Conservation (phyloP, 441 rosid species). For the Mallotus japonicus region DNA sequence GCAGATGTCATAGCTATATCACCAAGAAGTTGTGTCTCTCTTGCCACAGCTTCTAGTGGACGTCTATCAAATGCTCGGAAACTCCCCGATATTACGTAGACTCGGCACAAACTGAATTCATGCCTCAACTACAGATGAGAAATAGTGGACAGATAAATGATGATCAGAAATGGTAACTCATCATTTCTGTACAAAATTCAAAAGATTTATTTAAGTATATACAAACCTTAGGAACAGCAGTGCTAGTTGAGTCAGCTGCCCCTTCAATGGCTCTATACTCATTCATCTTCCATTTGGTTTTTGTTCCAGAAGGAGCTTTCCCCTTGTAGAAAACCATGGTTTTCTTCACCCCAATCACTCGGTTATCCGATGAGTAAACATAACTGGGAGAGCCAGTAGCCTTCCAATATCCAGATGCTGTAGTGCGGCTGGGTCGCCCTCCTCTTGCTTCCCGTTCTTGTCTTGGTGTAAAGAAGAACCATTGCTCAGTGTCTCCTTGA, state of each 20-base stretch:
- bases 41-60: conserved; percentile 41
- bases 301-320: conserved; percentile 63
- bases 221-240: conserved; percentile 45
- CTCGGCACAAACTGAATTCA: conserved; percentile 71
- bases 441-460: conserved; percentile 75
- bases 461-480: conserved; percentile 77
- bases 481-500: conserved; percentile 65
- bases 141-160: conserved; percentile 13
- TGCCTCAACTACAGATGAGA: conserved; percentile 55
- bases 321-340: conserved; percentile 90
- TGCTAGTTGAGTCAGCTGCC: conserved; percentile 27
- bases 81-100: conserved; percentile 63
- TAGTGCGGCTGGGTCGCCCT: conserved; percentile 66
- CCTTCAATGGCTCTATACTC: conserved; percentile 70
- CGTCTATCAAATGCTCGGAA: conserved; percentile 78
- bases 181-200: not conserved
- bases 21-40: conserved; percentile 26
- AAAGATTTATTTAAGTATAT: not conserved
- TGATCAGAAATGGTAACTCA: not conserved
- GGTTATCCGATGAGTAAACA: conserved; percentile 54
- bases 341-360: conserved; percentile 63
- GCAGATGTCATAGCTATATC: conserved; percentile 33
- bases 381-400: conserved; percentile 76
- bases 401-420: conserved; percentile 76
- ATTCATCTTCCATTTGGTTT: conserved; percentile 85